Evolutionary conservation across 441 rosid genomes (phyloP).

Genomic region (Francoa sonchifolia): DNA sequence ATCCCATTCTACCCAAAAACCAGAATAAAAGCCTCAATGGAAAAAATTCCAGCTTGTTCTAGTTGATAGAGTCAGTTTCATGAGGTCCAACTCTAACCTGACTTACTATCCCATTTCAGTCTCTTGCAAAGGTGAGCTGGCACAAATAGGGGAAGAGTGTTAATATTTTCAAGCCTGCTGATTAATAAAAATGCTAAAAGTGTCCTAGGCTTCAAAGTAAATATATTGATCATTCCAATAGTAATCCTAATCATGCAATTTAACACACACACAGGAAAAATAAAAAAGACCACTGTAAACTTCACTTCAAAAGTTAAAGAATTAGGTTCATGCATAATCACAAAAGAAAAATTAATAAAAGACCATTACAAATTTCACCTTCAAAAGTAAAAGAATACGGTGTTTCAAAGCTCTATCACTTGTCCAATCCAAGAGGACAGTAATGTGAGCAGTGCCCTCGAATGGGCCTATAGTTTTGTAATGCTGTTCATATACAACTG

Average conservation of each 20-base stretch:
- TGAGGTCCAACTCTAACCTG: background rate
- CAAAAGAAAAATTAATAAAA: background rate
- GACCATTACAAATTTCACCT: slow-evolving; percentile 38
- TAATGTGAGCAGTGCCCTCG: slow-evolving; percentile 93
- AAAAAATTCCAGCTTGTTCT: background rate
- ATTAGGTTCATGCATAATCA: background rate
- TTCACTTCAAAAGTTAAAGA: background rate
- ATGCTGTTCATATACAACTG: slow-evolving; percentile 98
- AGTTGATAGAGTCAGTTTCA: background rate
- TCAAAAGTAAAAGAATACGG: slow-evolving; percentile 85
- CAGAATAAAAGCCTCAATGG: background rate
- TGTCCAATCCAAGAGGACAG: slow-evolving; percentile 93
- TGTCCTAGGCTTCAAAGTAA: too few relatives aligned
- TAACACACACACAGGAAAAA: background rate
- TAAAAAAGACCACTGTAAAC: background rate
- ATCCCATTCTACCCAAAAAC: background rate
- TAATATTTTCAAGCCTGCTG: background rate
- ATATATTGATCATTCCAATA: too few relatives aligned
- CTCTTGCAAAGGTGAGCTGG: background rate
- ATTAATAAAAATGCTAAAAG: background rate
- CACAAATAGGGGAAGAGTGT: background rate
- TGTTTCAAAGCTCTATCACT: slow-evolving; percentile 97
- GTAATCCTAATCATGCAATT: too few relatives aligned
- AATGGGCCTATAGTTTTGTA: slow-evolving; percentile 69
- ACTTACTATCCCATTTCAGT: background rate